phyloP scores from a whole-genome alignment of 176 grass and related monocot species.

The Dactylis glomerata region DNA sequence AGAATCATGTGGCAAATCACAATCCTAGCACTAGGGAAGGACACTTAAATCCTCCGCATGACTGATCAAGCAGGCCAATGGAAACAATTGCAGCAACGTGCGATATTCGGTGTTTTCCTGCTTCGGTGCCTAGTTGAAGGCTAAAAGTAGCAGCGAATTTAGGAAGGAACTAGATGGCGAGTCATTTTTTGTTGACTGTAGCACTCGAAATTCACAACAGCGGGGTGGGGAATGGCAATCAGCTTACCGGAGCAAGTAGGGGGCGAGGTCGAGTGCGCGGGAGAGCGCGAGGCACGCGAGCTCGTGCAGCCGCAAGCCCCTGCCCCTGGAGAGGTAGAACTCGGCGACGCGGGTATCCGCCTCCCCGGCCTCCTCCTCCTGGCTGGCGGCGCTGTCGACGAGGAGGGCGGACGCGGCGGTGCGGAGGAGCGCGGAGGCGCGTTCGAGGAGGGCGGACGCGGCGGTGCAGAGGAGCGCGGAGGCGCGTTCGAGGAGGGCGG shows the following conservation, averaged over 20 bases:
- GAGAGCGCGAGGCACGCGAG: conserved; percentile 63
- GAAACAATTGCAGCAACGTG: neutral
- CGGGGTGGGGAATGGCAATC: neutral
- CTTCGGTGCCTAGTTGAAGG: neutral
- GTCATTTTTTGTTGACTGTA: conserved; percentile 2
- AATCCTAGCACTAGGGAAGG: neutral
- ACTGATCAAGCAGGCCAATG: neutral
- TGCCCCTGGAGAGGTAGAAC: conserved; percentile 70
- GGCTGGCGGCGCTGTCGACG: no score
- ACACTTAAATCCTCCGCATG: neutral
- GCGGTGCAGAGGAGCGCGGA: no score
- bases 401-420: no score
- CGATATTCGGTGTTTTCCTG: neutral
- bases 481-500: no score
- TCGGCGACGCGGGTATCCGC: no score
- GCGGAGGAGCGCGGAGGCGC: no score
- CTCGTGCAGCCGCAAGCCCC: conserved; percentile 85
- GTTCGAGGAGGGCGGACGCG: no score
- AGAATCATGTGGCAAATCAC: no score
- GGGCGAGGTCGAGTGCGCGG: conserved; percentile 65
- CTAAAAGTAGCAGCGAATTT: neutral
- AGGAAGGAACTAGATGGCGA: neutral
- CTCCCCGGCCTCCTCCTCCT: no score
- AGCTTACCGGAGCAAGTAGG: conserved; percentile 65
- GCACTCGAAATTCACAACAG: neutral